These are phyloP conservation scores for Psilocybe azurescens DNA, from an alignment of 768 basidiomycete genomes.

Conservation along the genomic window DNA sequence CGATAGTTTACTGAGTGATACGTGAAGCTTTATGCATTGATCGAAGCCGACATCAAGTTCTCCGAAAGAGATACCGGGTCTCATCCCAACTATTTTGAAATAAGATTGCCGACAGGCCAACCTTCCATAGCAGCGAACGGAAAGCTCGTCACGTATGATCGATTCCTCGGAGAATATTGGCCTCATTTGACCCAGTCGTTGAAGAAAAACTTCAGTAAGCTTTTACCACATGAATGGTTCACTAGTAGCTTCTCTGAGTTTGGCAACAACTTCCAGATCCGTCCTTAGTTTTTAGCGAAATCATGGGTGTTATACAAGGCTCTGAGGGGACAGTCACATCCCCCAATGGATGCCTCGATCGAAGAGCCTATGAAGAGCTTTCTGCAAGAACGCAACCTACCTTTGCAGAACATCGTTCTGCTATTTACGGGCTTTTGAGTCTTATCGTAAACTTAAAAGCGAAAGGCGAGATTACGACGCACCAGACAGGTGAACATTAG, in stretches of 20 bases:
- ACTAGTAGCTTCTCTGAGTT: not conserved
- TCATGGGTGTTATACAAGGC: constrained; percentile 73
- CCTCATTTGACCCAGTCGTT: constrained; percentile 55
- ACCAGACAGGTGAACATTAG: constrained; percentile 57
- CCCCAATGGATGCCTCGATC: constrained; percentile 45
- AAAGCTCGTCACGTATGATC: constrained; percentile 47
- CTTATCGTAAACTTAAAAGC: constrained; percentile 52
- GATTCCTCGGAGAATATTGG: constrained; percentile 63
- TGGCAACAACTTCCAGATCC: constrained; percentile 47
- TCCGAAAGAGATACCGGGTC: not conserved
- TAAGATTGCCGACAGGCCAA: not conserved
- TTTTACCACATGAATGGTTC: not conserved
- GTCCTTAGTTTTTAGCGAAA: constrained; percentile 65
- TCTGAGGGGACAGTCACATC: constrained; percentile 53
- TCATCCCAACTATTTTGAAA: not conserved
- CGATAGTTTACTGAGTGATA: not conserved
- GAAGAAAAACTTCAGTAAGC: constrained; percentile 56
- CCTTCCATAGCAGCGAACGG: constrained; percentile 8
- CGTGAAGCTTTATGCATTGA: constrained; percentile 50
- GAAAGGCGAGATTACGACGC: constrained; percentile 51
- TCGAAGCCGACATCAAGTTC: constrained; percentile 49
- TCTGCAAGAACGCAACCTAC: constrained; percentile 56
- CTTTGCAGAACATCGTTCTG: constrained; percentile 53
- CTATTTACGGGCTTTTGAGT: constrained; percentile 54
- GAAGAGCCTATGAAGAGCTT: constrained; percentile 47